Conservation (phyloP, 2,329 filamentous ascomycete species). For the Monosporascus ibericus region DNA sequence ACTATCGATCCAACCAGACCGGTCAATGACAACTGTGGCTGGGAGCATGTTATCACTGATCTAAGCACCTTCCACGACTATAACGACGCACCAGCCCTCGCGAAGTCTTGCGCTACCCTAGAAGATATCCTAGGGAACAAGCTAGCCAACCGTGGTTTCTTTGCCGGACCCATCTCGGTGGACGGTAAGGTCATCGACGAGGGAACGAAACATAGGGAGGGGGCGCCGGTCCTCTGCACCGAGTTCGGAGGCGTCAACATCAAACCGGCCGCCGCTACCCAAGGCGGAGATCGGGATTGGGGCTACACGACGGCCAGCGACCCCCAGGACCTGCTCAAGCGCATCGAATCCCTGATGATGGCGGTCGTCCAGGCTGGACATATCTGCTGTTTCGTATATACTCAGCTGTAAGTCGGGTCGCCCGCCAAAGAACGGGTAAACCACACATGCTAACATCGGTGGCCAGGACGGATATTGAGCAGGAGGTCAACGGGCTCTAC, state of each 20-base stretch:
- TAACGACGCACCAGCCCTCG: constrained; percentile 49
- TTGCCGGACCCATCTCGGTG: constrained; percentile 38
- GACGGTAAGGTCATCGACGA: constrained; percentile 28
- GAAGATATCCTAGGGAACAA: constrained; percentile 49
- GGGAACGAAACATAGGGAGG: constrained; percentile 44
- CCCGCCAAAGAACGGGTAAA: not conserved
- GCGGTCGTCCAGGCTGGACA: constrained; percentile 51
- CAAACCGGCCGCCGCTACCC: constrained; percentile 35
- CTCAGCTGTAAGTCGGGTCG: constrained; percentile 47
- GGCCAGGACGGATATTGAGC: constrained; percentile 52
- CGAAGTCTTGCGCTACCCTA: constrained; percentile 46
- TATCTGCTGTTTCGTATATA: constrained; percentile 60
- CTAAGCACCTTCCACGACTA: constrained; percentile 66
- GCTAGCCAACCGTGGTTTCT: constrained; percentile 44
- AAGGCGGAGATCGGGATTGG: constrained; percentile 49
- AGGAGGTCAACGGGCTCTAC: constrained; percentile 63
- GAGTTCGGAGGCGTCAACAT: constrained; percentile 67
- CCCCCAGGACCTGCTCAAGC: constrained; percentile 49
- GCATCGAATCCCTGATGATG: constrained; percentile 53
- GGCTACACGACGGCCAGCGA: constrained; percentile 62
- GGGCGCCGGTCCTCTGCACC: constrained; percentile 57
- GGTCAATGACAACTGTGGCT: constrained; percentile 67
- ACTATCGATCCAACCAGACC: constrained; percentile 56
- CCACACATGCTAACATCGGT: constrained; percentile 3
- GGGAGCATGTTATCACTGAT: constrained; percentile 62